Evolutionary conservation across 2,329 filamentous ascomycete species (phyloP).

Genomic region (Fusarium buharicum): DNA sequence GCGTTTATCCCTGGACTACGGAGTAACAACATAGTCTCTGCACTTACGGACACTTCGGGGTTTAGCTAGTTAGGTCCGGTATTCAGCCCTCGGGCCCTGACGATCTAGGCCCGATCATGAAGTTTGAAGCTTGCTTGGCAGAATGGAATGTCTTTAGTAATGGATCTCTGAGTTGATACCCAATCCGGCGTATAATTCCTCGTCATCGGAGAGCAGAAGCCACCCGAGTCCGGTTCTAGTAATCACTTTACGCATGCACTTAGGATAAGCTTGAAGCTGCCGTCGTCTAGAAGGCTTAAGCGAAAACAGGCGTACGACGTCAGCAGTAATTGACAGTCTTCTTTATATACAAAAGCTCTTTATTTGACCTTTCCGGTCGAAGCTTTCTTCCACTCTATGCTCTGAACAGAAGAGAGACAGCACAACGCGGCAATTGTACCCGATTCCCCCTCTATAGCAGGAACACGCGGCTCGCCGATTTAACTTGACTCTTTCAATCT

Average conservation of each 20-base stretch:
- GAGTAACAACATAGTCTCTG: too few relatives aligned
- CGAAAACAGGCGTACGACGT: not conserved
- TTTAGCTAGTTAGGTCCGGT: too few relatives aligned
- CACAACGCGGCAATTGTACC: not conserved
- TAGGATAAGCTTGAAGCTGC: not conserved
- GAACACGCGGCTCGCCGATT: not conserved
- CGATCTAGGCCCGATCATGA: not conserved
- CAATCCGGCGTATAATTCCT: conserved; percentile 14
- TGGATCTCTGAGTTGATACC: conserved; percentile 11
- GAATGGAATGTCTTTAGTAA: conserved; percentile 13
- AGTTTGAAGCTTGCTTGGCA: not conserved
- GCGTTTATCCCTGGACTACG: too few relatives aligned
- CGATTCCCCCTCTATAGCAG: too few relatives aligned
- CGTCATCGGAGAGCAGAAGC: not conserved
- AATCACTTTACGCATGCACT: not conserved
- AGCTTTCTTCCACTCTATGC: not conserved
- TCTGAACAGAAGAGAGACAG: not conserved
- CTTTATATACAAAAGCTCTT: not conserved
- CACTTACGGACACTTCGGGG: too few relatives aligned
- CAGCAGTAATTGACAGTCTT: not conserved
- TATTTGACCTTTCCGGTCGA: too few relatives aligned
- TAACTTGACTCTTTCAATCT: not conserved
- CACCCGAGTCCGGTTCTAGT: conserved; percentile 5
- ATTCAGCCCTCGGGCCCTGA: not conserved
- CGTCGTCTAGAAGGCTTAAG: too few relatives aligned